Evolutionary conservation across 768 basidiomycete genomes (phyloP).

Genomic region (Auricularia heimuer): DNA sequence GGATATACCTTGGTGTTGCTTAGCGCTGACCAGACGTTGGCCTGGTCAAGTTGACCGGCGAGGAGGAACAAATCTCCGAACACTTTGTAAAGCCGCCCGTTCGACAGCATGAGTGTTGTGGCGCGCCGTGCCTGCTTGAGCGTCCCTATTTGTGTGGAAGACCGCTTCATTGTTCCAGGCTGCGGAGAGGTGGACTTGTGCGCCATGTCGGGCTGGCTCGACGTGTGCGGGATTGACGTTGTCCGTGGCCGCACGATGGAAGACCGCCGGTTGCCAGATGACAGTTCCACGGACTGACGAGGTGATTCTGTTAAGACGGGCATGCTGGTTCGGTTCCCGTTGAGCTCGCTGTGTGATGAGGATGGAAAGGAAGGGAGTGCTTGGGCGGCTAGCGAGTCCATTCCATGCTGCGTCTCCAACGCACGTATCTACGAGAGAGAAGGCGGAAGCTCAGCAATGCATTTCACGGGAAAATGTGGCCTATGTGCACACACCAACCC

Average conservation of each 20-base stretch:
- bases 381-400: slow-evolving; percentile 56
- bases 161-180: slow-evolving; percentile 37
- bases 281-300: neutral
- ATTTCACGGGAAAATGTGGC: neutral
- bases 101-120: slow-evolving; percentile 62
- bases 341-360: neutral
- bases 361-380: slow-evolving; percentile 23
- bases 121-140: slow-evolving; percentile 52
- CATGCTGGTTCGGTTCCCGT: neutral
- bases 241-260: slow-evolving; percentile 44
- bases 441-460: no score
- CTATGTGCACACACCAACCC: slow-evolving; percentile 50
- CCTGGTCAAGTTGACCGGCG: slow-evolving; percentile 77
- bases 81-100: slow-evolving; percentile 80
- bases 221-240: slow-evolving; percentile 38
- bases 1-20: neutral
- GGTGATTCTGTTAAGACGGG: neutral
- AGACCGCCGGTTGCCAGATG: neutral
- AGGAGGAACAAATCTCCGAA: slow-evolving; percentile 83
- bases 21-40: slow-evolving; percentile 56
- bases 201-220: slow-evolving; percentile 46
- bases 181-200: slow-evolving; percentile 17
- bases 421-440: no score
- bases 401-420: slow-evolving; percentile 74
- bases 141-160: slow-evolving; percentile 29